These are phyloP conservation scores for Candida xiaguanensis DNA, from an alignment of 805 yeast genomes.

Conservation along the genomic window DNA sequence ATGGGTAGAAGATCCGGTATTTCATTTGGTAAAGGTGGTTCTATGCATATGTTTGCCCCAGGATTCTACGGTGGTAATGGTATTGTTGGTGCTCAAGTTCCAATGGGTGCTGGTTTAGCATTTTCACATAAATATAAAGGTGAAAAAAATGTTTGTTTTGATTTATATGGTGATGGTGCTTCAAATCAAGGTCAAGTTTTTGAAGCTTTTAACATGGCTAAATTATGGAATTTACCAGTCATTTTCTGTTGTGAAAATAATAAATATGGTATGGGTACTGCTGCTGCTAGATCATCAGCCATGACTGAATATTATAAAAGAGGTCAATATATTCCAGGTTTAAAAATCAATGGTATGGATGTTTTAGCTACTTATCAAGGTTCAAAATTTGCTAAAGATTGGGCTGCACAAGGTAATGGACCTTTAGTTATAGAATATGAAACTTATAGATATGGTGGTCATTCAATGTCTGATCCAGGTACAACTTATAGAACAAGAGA, in stretches of 20 bases:
- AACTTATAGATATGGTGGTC: slow-evolving; percentile 99
- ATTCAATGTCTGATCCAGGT: slow-evolving; percentile 99
- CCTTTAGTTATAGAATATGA: slow-evolving; percentile 95
- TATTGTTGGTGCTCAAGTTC: slow-evolving; percentile 99
- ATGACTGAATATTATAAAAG: slow-evolving; percentile 96
- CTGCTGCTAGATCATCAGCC: slow-evolving; percentile 96
- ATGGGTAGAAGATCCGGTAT: slow-evolving; percentile 97
- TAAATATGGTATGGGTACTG: slow-evolving; percentile 99
- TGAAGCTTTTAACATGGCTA: slow-evolving; percentile 98
- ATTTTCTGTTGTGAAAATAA: slow-evolving; percentile 97
- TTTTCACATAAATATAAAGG: slow-evolving; percentile 94
- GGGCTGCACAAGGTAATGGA: slow-evolving; percentile 91
- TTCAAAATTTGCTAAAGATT: slow-evolving; percentile 94
- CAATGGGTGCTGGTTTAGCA: slow-evolving; percentile 97
- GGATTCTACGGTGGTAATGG: slow-evolving; percentile 99
- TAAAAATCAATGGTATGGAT: slow-evolving; percentile 98
- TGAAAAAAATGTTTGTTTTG: slow-evolving; percentile 74
- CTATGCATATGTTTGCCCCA: slow-evolving; percentile 97
- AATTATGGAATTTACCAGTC: slow-evolving; percentile 94
- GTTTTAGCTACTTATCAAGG: slow-evolving; percentile 93
- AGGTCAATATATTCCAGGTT: slow-evolving; percentile 99
- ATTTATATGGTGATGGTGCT: slow-evolving; percentile 98
- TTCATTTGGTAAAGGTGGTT: slow-evolving; percentile 97
- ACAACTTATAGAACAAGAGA: slow-evolving; percentile 99
- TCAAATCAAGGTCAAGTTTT: slow-evolving; percentile 99